phyloP scores from a whole-genome alignment of 768 basidiomycete species.

The Russula sp. region DNA sequence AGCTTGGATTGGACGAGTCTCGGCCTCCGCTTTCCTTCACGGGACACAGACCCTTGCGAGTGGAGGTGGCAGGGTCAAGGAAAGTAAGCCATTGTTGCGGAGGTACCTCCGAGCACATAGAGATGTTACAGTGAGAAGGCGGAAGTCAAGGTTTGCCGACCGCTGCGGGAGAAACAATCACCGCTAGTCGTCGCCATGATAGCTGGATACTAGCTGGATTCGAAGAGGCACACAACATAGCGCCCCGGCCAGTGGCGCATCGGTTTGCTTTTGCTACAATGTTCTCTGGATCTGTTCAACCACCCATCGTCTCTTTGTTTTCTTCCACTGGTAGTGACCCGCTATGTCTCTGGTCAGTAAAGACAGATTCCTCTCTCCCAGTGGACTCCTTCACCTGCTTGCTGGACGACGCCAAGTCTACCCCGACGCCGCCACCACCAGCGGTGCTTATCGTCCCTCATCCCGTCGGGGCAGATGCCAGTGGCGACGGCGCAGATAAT shows the following conservation, averaged over 20 bases:
- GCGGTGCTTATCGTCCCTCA: conserved; percentile 47
- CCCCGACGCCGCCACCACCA: conserved; percentile 47
- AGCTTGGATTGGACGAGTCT: conserved; percentile 53
- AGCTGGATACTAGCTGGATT: not conserved
- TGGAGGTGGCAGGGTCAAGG: conserved; percentile 60
- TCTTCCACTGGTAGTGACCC: conserved; percentile 69
- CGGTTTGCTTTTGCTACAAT: no score
- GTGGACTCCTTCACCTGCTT: conserved; percentile 64
- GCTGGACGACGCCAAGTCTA: conserved; percentile 55
- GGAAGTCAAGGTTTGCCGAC: not conserved
- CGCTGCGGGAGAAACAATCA: not conserved
- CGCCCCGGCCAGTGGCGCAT: not conserved
- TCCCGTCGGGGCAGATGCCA: conserved; percentile 31
- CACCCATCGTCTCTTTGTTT: conserved; percentile 65
- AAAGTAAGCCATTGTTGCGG: conserved; percentile 40
- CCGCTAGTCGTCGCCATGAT: no score
- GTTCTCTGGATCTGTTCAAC: conserved; percentile 60
- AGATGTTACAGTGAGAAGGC: not conserved
- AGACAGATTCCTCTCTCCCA: conserved; percentile 49
- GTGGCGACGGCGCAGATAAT: conserved; percentile 28
- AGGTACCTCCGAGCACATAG: not conserved
- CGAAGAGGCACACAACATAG: not conserved
- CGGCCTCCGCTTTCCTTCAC: conserved; percentile 51
- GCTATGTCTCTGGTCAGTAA: conserved; percentile 51
- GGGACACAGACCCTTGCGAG: conserved; percentile 73